Conservation (phyloP, 441 rosid genomes). For the Adansonia grandidieri region DNA sequence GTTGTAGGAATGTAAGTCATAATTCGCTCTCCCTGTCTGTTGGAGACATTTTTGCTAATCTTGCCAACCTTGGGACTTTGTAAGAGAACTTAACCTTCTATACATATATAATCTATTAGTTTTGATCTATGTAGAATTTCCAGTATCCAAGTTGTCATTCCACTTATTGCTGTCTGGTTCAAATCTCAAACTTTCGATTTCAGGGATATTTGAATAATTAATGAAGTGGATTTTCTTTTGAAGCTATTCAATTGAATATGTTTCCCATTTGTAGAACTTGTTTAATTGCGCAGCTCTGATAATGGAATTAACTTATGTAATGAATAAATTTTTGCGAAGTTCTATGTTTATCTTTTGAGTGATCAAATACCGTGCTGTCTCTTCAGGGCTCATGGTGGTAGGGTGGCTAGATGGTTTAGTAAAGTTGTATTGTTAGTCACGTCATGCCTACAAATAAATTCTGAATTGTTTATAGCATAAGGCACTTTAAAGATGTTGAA, state of each 20-base stretch:
- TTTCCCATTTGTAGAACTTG: no score
- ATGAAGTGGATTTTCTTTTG: not conserved
- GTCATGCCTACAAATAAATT: no score
- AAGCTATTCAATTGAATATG: no score
- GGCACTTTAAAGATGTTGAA: not conserved
- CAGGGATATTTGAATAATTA: not conserved
- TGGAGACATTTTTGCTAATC: slow-evolving; percentile 72
- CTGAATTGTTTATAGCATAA: not conserved
- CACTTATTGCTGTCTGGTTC: not conserved
- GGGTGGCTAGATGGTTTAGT: no score
- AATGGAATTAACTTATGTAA: no score
- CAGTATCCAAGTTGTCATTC: not conserved
- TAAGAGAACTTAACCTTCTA: slow-evolving; percentile 48
- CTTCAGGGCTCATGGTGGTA: no score
- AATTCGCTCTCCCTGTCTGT: slow-evolving; percentile 73
- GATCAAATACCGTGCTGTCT: no score
- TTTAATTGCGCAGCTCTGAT: no score
- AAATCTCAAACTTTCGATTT: not conserved
- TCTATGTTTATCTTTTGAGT: no score
- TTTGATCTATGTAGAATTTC: not conserved
- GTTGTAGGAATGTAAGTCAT: slow-evolving; percentile 77
- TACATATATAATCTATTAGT: not conserved
- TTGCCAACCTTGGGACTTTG: slow-evolving; percentile 58
- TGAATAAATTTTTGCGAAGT: no score
- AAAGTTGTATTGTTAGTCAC: no score